A percentile compares a stretch with the other conserved stretches of the same genome.
phyloP scores from a whole-genome alignment of 805 yeast species.

The Candida maris region DNA sequence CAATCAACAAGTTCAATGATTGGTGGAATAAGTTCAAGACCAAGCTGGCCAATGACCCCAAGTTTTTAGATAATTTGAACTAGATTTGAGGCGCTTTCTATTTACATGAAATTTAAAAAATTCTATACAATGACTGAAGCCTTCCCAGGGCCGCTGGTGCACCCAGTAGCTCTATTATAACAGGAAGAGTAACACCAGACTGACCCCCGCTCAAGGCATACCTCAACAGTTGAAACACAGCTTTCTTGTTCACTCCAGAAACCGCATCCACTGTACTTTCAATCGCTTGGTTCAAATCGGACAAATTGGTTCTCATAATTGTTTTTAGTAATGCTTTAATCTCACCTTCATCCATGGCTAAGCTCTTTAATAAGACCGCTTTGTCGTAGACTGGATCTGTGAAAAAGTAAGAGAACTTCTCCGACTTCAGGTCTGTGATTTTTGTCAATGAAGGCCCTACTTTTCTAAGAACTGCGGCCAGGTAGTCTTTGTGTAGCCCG shows the following conservation, averaged over 20 bases:
- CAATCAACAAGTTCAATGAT: conserved; percentile 80
- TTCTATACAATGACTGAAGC: conserved; percentile 12
- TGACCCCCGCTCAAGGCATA: conserved; percentile 66
- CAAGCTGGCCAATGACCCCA: conserved; percentile 76
- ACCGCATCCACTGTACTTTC: conserved; percentile 2
- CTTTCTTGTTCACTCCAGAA: conserved; percentile 31
- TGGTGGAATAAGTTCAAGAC: conserved; percentile 94
- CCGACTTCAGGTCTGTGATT: conserved; percentile 46
- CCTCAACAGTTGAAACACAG: conserved; percentile 56
- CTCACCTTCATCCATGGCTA: conserved; percentile 12
- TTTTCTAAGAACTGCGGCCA: conserved; percentile 37
- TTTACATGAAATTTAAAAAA: conserved; percentile 3
- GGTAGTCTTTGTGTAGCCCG: conserved; percentile 27
- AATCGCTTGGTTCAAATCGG: conserved; percentile 11
- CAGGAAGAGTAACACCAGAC: conserved; percentile 67
- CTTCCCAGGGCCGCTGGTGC: conserved; percentile 30
- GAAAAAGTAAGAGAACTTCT: conserved; percentile 48
- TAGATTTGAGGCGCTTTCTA: conserved; percentile 7
- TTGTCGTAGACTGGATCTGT: conserved; percentile 30
- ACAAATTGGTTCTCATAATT: conserved; percentile 6
- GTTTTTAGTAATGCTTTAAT: conserved; percentile 2
- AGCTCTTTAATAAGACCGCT: conserved; percentile 12
- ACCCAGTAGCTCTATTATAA: conserved; percentile 55
- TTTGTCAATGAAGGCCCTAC: conserved; percentile 51
- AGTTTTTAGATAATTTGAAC: conserved; percentile 56